Evolutionary conservation across 306 rosid species (phyloP).

Genomic region (Lathyrus aphaca): DNA sequence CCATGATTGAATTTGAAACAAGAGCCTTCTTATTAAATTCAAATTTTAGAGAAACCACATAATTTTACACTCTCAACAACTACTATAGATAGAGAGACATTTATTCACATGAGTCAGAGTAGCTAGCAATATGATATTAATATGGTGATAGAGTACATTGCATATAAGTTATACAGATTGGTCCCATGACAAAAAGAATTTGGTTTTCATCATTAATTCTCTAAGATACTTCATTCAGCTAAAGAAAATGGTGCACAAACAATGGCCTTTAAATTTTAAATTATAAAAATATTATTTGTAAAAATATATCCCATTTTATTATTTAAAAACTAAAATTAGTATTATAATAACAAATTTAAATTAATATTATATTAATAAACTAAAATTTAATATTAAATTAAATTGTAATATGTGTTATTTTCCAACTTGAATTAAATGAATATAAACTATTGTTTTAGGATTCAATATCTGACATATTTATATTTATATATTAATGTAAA

Average conservation of each 20-base stretch:
- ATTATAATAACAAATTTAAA: too few species aligned
- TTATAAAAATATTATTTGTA: too few species aligned
- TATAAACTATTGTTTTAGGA: too few species aligned
- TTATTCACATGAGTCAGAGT: slow-evolving; percentile 19
- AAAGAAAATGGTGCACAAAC: slow-evolving; percentile 13
- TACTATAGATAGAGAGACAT: slow-evolving; percentile 22
- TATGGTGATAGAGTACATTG: slow-evolving; percentile 15
- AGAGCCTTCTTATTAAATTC: slow-evolving; percentile 18
- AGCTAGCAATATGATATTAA: slow-evolving; percentile 4
- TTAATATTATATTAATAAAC: too few species aligned
- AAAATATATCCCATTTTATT: too few species aligned
- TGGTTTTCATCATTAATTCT: slow-evolving; percentile 31
- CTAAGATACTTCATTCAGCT: slow-evolving; percentile 1
- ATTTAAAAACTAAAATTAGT: too few species aligned
- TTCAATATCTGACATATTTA: too few species aligned
- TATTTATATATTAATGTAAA: too few species aligned
- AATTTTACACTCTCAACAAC: slow-evolving; percentile 17
- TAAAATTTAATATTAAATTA: too few species aligned
- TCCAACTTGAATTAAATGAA: too few species aligned
- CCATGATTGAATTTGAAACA: neutral
- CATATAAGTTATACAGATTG: neutral
- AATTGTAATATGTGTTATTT: too few species aligned
- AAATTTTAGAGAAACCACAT: neutral
- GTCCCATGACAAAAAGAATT: slow-evolving; percentile 28
- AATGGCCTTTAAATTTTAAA: too few species aligned